Conservation (phyloP, 2,329 filamentous ascomycete species). For the Claviceps pazoutovae region DNA sequence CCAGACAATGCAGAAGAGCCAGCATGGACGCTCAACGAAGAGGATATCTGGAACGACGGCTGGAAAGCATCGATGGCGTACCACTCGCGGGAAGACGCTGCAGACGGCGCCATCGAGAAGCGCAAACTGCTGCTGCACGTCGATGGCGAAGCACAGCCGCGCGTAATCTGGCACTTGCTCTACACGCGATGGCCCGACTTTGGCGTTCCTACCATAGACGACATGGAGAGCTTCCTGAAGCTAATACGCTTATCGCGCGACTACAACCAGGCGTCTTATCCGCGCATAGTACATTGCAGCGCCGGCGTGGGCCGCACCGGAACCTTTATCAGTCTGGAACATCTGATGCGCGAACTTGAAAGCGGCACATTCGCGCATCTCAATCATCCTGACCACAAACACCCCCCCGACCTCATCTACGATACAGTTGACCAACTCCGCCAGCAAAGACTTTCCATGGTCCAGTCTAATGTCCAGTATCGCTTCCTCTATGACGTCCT, state of each 20-base stretch:
- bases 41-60: constrained; percentile 49
- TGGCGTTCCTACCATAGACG: constrained; percentile 57
- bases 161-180: constrained; percentile 67
- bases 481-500: constrained; percentile 81
- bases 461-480: constrained; percentile 77
- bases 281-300: constrained; percentile 75
- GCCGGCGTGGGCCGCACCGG: constrained; percentile 89
- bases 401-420: constrained; percentile 53
- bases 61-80: constrained; percentile 58
- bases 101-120: constrained; percentile 51
- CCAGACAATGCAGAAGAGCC: constrained; percentile 43
- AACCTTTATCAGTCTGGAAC: constrained; percentile 93
- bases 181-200: constrained; percentile 89
- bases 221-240: constrained; percentile 53
- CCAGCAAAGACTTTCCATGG: constrained; percentile 88
- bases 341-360: constrained; percentile 70
- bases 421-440: constrained; percentile 68
- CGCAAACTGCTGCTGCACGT: constrained; percentile 54
- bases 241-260: constrained; percentile 54
- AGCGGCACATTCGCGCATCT: constrained; percentile 45
- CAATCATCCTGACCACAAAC: constrained; percentile 26
- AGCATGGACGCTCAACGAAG: constrained; percentile 44
- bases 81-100: constrained; percentile 43
- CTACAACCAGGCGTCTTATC: constrained; percentile 38
- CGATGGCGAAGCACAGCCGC: constrained; percentile 30